Conservation (phyloP, 2,329 filamentous ascomycete species). For the Akanthomyces uredinophilus region DNA sequence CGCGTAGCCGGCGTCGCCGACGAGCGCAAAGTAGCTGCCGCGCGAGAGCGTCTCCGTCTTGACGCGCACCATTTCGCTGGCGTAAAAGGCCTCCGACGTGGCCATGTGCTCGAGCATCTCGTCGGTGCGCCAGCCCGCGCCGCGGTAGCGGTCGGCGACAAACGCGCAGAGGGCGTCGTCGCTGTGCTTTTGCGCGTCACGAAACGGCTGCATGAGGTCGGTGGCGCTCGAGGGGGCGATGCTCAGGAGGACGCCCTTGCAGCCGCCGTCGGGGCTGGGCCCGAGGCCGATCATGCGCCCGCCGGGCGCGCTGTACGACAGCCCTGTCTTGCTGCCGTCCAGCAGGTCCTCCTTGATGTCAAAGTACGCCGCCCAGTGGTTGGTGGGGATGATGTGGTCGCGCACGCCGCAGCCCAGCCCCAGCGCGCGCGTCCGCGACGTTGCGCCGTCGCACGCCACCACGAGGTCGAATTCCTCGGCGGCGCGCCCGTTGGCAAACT, state of each 20-base stretch:
- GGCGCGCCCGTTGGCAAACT: constrained; percentile 34
- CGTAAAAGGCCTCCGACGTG: constrained; percentile 38
- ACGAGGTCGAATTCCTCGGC: constrained; percentile 41
- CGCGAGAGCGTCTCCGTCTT: constrained; percentile 32
- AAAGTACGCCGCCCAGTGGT: constrained; percentile 39
- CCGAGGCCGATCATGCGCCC: constrained; percentile 34
- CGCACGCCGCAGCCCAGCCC: constrained; percentile 35
- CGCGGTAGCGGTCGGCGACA: neutral
- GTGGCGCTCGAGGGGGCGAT: constrained; percentile 26
- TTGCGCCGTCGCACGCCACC: constrained; percentile 43
- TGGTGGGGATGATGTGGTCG: constrained; percentile 32
- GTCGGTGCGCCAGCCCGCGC: constrained; percentile 8
- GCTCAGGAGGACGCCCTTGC: constrained; percentile 30
- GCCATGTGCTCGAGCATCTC: neutral
- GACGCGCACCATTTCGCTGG: constrained; percentile 39
- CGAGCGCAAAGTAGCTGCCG: constrained; percentile 37
- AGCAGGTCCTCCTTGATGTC: constrained; percentile 34
- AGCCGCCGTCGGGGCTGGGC: constrained; percentile 28
- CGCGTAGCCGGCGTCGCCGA: constrained; percentile 48
- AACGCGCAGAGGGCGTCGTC: neutral
- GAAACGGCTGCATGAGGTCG: constrained; percentile 30
- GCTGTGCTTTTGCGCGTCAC: constrained; percentile 29
- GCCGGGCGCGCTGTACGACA: constrained; percentile 31
- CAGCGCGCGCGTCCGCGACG: constrained; percentile 41
- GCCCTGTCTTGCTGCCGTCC: constrained; percentile 30